Evolutionary conservation across 1,284 basidiomycete genomes (phyloP), one percentile per base, ranked within the genome.

Genomic region (Cryptococcus sp.): DNA sequence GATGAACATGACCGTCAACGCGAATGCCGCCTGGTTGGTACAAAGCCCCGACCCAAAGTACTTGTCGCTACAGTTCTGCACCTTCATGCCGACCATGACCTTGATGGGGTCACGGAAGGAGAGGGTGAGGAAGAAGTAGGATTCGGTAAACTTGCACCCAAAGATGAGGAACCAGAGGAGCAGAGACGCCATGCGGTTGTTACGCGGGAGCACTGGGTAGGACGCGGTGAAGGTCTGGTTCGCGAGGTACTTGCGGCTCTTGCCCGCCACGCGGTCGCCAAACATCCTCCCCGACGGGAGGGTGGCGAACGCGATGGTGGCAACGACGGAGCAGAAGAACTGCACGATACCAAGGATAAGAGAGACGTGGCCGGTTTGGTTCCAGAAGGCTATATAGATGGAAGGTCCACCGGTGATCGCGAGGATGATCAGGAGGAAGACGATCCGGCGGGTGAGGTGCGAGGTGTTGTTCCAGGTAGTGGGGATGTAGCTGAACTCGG

Each of bases 391-490:
- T 68, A 96, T 85, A 78, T 95, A 96, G 76, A 96, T 84, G 1
- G 92, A 94, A 3, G 93, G 93, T 37, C 88, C 93, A 63, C 84
- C 84, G 15, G 91, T 95, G 59, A 91, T 80, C 50, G 81, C 91
- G 49, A 96, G 85, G 23, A 88, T 89, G 75, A 96, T 81, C 47
- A 87, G 69, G 50, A 97, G 81, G 82, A 95, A 94, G 45, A 91
- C 66, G 18, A 95, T 80, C 5, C 93, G 87, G 50, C 91, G 87
- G 1, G 89, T 86, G 48, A 96, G 85, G 72, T 96, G 92, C 5
- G 91, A 92, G 13, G 92, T 90, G 79, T 95, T 96, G 78, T 94
- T 95, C 93, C 93, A 96, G 21, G 90, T 95, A 2, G 91, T 90
- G 1, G 93, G 93, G 72, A 97, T 93, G 79, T 95, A 96, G 46